Evolutionary conservation across 108 stramenopile genomes (phyloP).

Genomic region (Bacterosira constricta): DNA sequence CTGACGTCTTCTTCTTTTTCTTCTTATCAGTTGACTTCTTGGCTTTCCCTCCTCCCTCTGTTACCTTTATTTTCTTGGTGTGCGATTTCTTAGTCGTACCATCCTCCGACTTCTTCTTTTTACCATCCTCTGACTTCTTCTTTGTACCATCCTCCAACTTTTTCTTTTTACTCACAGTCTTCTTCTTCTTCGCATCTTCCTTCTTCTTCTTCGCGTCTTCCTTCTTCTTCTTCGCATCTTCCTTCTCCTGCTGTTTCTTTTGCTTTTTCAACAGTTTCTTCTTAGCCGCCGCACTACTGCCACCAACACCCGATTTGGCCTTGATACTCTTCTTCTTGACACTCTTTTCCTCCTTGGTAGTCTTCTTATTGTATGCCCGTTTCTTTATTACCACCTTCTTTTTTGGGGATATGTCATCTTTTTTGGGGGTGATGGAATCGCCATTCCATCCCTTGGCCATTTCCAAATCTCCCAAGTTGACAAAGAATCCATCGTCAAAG

Average conservation of each 20-base stretch:
- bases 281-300: not conserved
- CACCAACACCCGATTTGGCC: not conserved
- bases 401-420: too few species aligned
- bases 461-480: constrained; percentile 85
- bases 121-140: not conserved
- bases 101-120: not conserved
- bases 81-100: not conserved
- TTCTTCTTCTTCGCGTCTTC: constrained; percentile 2
- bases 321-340: constrained; percentile 35
- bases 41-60: not conserved
- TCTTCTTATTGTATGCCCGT: not conserved
- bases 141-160: not conserved
- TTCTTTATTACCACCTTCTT: not conserved
- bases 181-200: constrained; percentile 22
- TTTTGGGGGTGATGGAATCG: constrained; percentile 29
- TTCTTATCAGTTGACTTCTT: not conserved
- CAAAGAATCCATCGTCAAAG: constrained; percentile 85
- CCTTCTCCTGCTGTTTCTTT: not conserved
- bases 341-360: constrained; percentile 33
- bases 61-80: not conserved
- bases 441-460: constrained; percentile 78
- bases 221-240: constrained; percentile 3
- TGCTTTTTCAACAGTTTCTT: constrained; percentile 4
- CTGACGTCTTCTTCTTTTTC: not conserved
- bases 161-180: not conserved